These are phyloP conservation scores for Phlebopus sp. DNA, from an alignment of 1,284 basidiomycete genomes.

Conservation along the genomic window DNA sequence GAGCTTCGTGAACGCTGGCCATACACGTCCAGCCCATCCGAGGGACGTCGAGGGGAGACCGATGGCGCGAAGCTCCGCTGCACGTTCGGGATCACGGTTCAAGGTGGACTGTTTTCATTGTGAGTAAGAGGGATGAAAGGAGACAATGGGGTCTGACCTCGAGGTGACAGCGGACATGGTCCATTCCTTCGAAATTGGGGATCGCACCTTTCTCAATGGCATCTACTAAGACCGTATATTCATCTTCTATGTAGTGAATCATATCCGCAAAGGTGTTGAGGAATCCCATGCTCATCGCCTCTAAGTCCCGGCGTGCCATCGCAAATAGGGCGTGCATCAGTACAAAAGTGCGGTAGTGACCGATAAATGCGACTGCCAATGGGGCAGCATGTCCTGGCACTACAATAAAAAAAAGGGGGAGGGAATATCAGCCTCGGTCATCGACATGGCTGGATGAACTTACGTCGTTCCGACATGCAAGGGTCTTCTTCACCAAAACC, in stretches of 20 bases:
- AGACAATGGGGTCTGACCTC: background rate
- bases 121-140: no score
- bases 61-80: conserved; percentile 6
- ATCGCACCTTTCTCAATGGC: conserved; percentile 1
- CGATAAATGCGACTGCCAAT: background rate
- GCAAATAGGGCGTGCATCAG: conserved; percentile 5
- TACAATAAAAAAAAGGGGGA: no score
- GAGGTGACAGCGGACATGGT: background rate
- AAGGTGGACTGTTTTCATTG: background rate
- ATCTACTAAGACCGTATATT: conserved; percentile 2
- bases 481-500: background rate
- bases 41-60: background rate
- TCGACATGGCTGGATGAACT: background rate
- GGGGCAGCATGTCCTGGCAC: conserved; percentile 1
- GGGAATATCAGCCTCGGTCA: background rate
- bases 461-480: background rate
- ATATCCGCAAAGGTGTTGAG: conserved; percentile 2
- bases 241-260: conserved; percentile 7
- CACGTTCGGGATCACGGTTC: background rate
- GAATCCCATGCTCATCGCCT: background rate
- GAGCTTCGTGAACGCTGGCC: conserved; percentile 5
- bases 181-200: background rate
- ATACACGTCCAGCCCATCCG: background rate
- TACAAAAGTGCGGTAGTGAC: conserved; percentile 1
- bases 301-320: background rate